phyloP scores from a whole-genome alignment of 768 basidiomycete genomes.

The Kwoniella newhampshirensis region DNA sequence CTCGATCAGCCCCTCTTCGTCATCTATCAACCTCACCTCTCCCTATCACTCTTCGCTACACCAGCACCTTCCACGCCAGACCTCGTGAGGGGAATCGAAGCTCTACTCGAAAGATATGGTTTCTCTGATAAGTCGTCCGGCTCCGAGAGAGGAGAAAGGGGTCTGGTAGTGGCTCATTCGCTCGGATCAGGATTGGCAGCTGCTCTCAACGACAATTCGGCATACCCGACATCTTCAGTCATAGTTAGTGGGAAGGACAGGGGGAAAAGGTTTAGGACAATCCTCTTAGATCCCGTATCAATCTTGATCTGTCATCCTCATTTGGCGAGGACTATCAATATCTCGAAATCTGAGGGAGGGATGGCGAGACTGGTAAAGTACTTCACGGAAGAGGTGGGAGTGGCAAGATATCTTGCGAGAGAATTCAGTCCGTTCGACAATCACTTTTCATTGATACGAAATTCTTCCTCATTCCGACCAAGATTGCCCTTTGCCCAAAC shows the following conservation, averaged over 20 bases:
- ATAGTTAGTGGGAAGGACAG: too few species aligned
- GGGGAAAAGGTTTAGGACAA: background rate
- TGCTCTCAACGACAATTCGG: background rate
- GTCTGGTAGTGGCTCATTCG: conserved; percentile 23
- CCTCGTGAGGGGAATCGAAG: background rate
- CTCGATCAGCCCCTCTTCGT: conserved; percentile 17
- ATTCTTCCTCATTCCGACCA: background rate
- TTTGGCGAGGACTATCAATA: conserved; percentile 2
- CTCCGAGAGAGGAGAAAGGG: background rate
- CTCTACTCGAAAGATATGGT: background rate
- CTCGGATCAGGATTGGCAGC: conserved; percentile 15
- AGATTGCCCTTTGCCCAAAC: too few species aligned
- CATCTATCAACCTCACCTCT: conserved; percentile 21
- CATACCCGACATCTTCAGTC: background rate
- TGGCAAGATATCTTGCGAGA: conserved; percentile 4
- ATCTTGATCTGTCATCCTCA: conserved; percentile 8
- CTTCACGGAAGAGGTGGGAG: conserved; percentile 8
- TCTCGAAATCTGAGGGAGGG: background rate
- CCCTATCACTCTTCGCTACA: conserved; percentile 1
- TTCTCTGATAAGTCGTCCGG: background rate
- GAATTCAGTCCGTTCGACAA: conserved; percentile 19
- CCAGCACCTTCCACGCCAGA: background rate
- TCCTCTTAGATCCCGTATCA: conserved; percentile 23
- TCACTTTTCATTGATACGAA: background rate
- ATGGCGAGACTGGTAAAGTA: conserved; percentile 17